Evolutionary conservation across 2,329 filamentous ascomycete genomes (phyloP).

Genomic region (Clonostachys chloroleuca): DNA sequence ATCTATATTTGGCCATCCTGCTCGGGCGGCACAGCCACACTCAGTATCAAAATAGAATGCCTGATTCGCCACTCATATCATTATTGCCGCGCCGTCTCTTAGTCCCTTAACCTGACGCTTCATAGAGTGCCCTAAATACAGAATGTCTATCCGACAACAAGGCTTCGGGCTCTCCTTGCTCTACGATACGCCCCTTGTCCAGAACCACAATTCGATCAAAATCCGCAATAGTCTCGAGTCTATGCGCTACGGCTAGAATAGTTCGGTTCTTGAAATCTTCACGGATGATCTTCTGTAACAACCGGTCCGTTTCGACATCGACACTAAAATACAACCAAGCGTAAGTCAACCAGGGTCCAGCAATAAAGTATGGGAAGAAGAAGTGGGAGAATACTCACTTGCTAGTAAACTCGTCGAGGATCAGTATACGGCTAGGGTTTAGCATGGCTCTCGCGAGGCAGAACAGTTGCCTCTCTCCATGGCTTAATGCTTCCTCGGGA

Average conservation of each 20-base stretch:
- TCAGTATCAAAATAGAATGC: too few species aligned
- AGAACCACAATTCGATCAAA: constrained; percentile 65
- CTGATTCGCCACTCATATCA: too few species aligned
- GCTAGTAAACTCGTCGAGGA: constrained; percentile 59
- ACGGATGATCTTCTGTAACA: constrained; percentile 66
- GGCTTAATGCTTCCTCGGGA: constrained; percentile 38
- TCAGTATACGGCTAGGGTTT: constrained; percentile 1
- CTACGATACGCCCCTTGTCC: constrained; percentile 55
- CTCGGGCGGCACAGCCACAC: too few species aligned
- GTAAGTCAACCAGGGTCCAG: not conserved
- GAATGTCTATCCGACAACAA: not conserved
- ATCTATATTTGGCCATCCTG: too few species aligned
- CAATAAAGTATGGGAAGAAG: not conserved
- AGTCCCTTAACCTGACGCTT: not conserved
- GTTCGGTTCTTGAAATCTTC: constrained; percentile 60
- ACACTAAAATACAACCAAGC: constrained; percentile 45
- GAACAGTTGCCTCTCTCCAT: constrained; percentile 66
- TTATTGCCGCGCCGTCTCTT: too few species aligned
- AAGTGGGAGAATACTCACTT: constrained; percentile 6
- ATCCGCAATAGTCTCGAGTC: constrained; percentile 64
- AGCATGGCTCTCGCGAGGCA: constrained; percentile 57
- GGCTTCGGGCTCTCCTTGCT: constrained; percentile 50
- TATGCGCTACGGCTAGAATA: constrained; percentile 65
- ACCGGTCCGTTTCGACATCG: constrained; percentile 62
- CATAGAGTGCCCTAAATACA: not conserved